These are phyloP conservation scores for Xanthoconium stramineum DNA, from an alignment of 768 basidiomycete species.

Conservation along the genomic window DNA sequence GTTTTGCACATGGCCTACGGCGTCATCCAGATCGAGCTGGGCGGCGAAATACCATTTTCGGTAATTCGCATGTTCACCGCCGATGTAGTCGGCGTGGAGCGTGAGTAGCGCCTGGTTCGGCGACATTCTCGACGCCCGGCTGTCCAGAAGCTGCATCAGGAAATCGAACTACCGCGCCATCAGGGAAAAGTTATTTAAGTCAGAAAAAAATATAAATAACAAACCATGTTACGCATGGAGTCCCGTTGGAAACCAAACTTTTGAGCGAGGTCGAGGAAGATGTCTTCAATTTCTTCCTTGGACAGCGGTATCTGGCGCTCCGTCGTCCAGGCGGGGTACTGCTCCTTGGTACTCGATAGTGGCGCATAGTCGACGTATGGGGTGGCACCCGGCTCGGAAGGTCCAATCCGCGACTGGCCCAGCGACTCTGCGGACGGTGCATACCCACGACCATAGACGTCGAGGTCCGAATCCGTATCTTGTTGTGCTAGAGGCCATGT, in stretches of 20 bases:
- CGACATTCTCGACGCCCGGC: constrained; percentile 94
- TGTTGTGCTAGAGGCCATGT: constrained; percentile 49
- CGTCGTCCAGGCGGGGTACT: constrained; percentile 91
- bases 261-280: constrained; percentile 94
- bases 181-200: neutral
- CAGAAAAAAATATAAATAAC: constrained; percentile 22
- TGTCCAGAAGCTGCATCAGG: constrained; percentile 95
- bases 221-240: constrained; percentile 92
- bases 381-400: constrained; percentile 67
- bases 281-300: constrained; percentile 99
- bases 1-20: constrained; percentile 88
- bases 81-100: constrained; percentile 97
- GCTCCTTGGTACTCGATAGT: constrained; percentile 61
- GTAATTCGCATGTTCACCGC: constrained; percentile 97
- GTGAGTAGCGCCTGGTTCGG: constrained; percentile 94
- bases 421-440: constrained; percentile 74
- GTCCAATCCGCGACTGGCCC: constrained; percentile 55
- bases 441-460: constrained; percentile 66
- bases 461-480: constrained; percentile 84
- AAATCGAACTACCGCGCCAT: constrained; percentile 75
- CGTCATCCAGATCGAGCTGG: constrained; percentile 97
- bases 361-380: constrained; percentile 64
- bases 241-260: constrained; percentile 98
- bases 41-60: constrained; percentile 99
- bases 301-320: constrained; percentile 95